Evolutionary conservation across 163 green algal genomes (phyloP).

Genomic region (Chloromonas sp.): DNA sequence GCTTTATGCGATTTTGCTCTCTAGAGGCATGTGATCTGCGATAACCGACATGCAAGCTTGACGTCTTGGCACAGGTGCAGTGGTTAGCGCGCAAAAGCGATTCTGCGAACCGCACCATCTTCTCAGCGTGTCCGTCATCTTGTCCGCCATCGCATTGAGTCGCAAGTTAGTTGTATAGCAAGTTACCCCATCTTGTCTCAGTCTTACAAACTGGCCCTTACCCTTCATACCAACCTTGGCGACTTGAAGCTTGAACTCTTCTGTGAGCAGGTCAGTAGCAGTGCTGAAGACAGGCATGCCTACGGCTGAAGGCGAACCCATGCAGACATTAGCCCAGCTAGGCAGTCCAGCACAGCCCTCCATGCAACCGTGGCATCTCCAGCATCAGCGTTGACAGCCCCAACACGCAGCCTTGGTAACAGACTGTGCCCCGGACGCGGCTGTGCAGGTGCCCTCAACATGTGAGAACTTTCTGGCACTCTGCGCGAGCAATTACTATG

Average conservation of each 20-base stretch:
- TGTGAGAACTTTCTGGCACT: slow-evolving; percentile 93
- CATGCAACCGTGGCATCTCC: not conserved
- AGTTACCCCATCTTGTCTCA: no score
- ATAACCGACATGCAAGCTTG: no score
- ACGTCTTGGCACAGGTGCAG: no score
- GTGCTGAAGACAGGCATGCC: not conserved
- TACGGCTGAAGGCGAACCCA: not conserved
- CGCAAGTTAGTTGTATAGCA: no score
- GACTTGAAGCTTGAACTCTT: slow-evolving; percentile 94
- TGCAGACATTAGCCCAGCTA: not conserved
- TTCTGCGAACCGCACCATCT: no score
- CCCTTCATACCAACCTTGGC: slow-evolving; percentile 85
- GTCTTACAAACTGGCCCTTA: slow-evolving; percentile 38
- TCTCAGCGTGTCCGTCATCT: no score
- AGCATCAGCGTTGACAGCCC: not conserved
- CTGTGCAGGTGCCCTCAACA: slow-evolving; percentile 28
- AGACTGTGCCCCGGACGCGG: not conserved
- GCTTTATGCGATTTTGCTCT: no score
- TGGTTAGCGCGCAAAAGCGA: no score
- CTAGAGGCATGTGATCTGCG: no score
- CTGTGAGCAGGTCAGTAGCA: slow-evolving; percentile 74
- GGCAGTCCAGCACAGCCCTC: not conserved
- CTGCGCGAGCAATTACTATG: slow-evolving; percentile 83
- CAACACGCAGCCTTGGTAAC: not conserved
- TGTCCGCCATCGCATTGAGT: no score